Evolutionary conservation across 495 filamentous ascomycete species (phyloP).

Genomic region (Penicillium daleae): DNA sequence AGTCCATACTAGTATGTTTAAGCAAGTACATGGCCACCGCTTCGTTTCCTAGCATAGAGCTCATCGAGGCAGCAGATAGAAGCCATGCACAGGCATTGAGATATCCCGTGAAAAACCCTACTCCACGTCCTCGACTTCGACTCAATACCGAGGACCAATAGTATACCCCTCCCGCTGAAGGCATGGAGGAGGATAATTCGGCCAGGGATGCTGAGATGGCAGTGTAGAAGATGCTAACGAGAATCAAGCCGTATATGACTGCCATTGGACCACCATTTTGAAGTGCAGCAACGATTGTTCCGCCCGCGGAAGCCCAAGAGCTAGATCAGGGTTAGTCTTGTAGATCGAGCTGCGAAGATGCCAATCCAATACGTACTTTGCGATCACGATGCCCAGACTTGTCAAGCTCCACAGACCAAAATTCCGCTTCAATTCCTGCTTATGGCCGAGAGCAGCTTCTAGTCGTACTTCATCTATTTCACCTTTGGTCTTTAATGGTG

Average conservation of each 20-base stretch:
- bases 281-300: constrained; percentile 47
- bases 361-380: constrained; percentile 39
- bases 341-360: neutral
- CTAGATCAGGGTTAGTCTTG: constrained; percentile 20
- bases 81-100: constrained; percentile 78
- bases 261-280: constrained; percentile 52
- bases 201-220: constrained; percentile 53
- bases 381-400: constrained; percentile 50
- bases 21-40: constrained; percentile 69
- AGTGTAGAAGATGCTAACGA: constrained; percentile 47
- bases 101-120: constrained; percentile 74
- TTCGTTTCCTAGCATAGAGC: constrained; percentile 67
- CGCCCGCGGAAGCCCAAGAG: constrained; percentile 49
- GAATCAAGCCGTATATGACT: constrained; percentile 47
- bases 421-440: constrained; percentile 44
- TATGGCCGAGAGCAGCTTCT: constrained; percentile 50
- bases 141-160: constrained; percentile 80
- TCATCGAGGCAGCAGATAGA: constrained; percentile 66
- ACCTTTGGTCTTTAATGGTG: constrained; percentile 17
- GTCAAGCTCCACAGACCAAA: constrained; percentile 50
- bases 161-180: constrained; percentile 79
- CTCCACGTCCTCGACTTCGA: constrained; percentile 58
- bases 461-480: constrained; percentile 45
- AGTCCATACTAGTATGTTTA: constrained; percentile 59
- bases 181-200: constrained; percentile 76